Evolutionary conservation across 306 rosid species (phyloP).

Genomic region (Cicer yamashitae): DNA sequence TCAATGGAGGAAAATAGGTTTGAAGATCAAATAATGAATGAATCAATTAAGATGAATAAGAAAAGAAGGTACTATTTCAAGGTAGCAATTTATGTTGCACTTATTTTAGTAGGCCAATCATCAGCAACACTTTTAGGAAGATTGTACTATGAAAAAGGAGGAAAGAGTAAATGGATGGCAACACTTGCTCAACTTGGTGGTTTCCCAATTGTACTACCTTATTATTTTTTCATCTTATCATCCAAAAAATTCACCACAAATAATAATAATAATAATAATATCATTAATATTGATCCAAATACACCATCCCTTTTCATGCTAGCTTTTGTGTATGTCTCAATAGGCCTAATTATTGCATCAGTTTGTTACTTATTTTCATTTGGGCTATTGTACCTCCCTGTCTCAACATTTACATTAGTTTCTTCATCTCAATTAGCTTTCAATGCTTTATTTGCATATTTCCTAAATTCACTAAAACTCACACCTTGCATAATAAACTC

Average conservation of each 20-base stretch:
- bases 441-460: conserved; percentile 47
- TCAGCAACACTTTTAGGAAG: conserved; percentile 48
- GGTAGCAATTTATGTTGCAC: conserved; percentile 32
- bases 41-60: neutral
- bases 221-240: conserved; percentile 34
- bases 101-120: conserved; percentile 38
- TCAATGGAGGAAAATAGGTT: conserved; percentile 1
- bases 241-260: neutral
- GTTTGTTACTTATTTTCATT: conserved; percentile 43
- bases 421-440: conserved; percentile 44
- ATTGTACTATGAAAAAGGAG: conserved; percentile 45
- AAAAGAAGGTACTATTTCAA: conserved; percentile 16
- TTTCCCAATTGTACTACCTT: conserved; percentile 46
- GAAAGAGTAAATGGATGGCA: conserved; percentile 51
- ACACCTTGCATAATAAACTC: conserved; percentile 49
- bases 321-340: conserved; percentile 43
- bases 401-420: conserved; percentile 46
- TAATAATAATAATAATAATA: neutral
- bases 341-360: conserved; percentile 39
- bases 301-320: conserved; percentile 32
- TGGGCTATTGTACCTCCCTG: conserved; percentile 45
- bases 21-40: neutral
- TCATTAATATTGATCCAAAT: conserved; percentile 11
- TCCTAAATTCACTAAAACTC: conserved; percentile 47
- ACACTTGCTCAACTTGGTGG: conserved; percentile 41